Evolutionary conservation across 164 flowering plant species (phyloP).

Genomic region (Annona squamosa): DNA sequence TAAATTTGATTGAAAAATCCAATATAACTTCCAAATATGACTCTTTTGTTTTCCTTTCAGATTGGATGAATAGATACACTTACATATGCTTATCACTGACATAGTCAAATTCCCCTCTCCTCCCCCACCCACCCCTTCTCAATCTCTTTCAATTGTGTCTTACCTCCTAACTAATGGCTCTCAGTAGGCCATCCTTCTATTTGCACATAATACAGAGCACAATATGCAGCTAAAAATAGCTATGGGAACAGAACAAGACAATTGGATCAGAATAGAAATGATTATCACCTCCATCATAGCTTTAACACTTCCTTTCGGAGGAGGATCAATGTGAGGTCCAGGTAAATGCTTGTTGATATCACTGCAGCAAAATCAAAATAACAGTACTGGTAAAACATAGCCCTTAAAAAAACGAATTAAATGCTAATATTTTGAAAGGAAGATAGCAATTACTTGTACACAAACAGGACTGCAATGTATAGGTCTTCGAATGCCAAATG

Average conservation of each 20-base stretch:
- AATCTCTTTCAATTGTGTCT: too few relatives aligned
- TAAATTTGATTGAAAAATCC: too few relatives aligned
- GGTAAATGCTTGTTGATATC: conserved; percentile 84
- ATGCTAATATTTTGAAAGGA: background rate
- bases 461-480: conserved; percentile 82
- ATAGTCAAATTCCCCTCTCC: too few relatives aligned
- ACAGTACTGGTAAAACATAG: background rate
- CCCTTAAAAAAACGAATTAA: background rate
- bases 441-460: conserved; percentile 59
- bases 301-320: conserved; percentile 56
- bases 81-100: too few relatives aligned
- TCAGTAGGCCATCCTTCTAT: too few relatives aligned
- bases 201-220: too few relatives aligned
- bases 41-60: too few relatives aligned
- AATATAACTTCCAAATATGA: too few relatives aligned
- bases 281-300: conserved; percentile 51
- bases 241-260: background rate
- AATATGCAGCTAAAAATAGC: background rate
- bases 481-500: conserved; percentile 73
- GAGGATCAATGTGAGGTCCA: conserved; percentile 93
- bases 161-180: too few relatives aligned
- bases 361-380: conserved; percentile 31
- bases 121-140: too few relatives aligned
- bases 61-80: too few relatives aligned
- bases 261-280: background rate